These are phyloP conservation scores for Quercus phellos DNA, from an alignment of 331 rosid genomes.

Conservation along the genomic window DNA sequence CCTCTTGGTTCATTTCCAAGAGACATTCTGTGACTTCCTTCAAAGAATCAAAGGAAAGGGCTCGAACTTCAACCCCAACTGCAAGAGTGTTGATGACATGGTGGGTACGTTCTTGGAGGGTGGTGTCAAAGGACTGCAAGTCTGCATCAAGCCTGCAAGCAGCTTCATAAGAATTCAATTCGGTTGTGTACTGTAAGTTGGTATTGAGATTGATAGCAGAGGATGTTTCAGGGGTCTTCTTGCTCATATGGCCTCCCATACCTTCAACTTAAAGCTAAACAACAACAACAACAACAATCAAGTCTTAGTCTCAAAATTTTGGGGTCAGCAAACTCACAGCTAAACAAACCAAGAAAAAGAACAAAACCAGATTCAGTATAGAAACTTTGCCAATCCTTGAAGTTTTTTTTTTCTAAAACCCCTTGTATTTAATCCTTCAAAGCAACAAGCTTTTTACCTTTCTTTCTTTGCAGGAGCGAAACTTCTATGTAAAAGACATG, in stretches of 20 bases:
- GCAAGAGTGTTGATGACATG: constrained; percentile 74
- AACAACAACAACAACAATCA: neutral
- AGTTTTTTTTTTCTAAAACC: neutral
- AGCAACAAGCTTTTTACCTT: neutral
- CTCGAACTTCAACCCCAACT: constrained; percentile 74
- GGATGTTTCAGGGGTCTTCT: constrained; percentile 42
- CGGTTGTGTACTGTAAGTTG: constrained; percentile 49
- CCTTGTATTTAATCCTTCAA: neutral
- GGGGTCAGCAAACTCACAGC: constrained; percentile 14
- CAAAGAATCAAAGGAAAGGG: constrained; percentile 74
- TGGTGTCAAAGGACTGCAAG: constrained; percentile 60
- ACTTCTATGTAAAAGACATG: neutral
- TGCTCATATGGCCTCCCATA: constrained; percentile 87
- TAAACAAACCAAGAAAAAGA: neutral
- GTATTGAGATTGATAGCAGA: constrained; percentile 31
- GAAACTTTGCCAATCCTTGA: constrained; percentile 9
- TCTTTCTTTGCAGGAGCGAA: neutral
- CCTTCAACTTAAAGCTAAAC: constrained; percentile 31
- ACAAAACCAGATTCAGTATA: constrained; percentile 29
- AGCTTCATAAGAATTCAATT: constrained; percentile 64
- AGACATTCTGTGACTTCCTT: constrained; percentile 79
- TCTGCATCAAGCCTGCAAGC: constrained; percentile 72
- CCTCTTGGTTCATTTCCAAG: constrained; percentile 92
- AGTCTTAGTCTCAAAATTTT: too few species aligned
- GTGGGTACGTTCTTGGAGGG: constrained; percentile 65